These are phyloP conservation scores for Fusarium oligoseptatum DNA, from an alignment of 2,329 filamentous ascomycete species.

Conservation along the genomic window DNA sequence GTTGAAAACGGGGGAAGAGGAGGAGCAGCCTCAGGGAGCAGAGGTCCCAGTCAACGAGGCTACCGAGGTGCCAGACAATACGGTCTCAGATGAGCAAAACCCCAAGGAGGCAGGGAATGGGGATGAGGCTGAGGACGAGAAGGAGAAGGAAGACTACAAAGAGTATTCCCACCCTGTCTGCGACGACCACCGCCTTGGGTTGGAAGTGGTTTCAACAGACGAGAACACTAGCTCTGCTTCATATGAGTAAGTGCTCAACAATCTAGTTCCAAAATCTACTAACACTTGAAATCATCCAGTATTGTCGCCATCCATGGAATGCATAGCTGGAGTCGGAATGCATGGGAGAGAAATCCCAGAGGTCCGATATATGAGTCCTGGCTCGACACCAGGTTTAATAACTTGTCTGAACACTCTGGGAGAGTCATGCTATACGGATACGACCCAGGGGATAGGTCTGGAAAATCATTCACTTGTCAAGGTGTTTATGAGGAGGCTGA, in stretches of 20 bases:
- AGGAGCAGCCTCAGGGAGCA: not conserved
- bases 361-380: not conserved
- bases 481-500: constrained; percentile 6
- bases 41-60: not conserved
- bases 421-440: constrained; percentile 10
- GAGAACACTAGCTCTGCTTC: not conserved
- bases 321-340: not conserved
- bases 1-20: not conserved
- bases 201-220: not conserved
- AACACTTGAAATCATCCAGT: not conserved
- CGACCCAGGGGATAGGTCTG: not conserved
- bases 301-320: not conserved
- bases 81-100: not conserved
- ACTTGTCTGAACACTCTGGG: not conserved
- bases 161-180: not conserved
- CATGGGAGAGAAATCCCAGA: not conserved
- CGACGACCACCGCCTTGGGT: not conserved
- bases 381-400: not conserved
- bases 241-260: not conserved
- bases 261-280: not conserved
- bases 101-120: not conserved
- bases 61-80: not conserved
- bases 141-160: not conserved
- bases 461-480: not conserved
- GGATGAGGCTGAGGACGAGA: not conserved